Percentiles rank a stretch among this genome's conserved stretches.
Evolutionary conservation across 163 green algal genomes (phyloP).

Genomic region (Scenedesmus sp.): DNA sequence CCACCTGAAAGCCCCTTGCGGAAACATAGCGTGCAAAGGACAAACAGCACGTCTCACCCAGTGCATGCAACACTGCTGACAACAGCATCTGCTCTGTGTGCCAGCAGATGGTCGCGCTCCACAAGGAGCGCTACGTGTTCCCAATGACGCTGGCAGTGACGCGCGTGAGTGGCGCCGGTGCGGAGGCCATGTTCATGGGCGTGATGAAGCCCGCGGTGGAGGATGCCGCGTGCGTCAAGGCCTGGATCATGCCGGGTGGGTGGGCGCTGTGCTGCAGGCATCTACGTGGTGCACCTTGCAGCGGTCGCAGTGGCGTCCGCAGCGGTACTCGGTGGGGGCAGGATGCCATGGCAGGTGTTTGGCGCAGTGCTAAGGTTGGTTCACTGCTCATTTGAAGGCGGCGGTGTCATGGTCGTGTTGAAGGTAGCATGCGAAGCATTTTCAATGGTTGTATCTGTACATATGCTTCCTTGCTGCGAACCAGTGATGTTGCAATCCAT

Average conservation of each 20-base stretch:
- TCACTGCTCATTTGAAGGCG: slow-evolving; percentile 18
- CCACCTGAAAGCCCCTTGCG: too few species aligned
- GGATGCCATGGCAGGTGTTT: too few species aligned
- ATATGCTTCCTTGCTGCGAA: not conserved
- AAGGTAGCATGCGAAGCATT: not conserved
- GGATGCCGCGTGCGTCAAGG: slow-evolving; percentile 48
- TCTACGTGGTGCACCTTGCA: too few species aligned
- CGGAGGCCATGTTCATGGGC: slow-evolving; percentile 65
- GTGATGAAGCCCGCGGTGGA: slow-evolving; percentile 51
- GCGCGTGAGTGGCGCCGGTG: slow-evolving; percentile 53
- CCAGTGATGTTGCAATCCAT: not conserved
- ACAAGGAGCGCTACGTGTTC: slow-evolving; percentile 67
- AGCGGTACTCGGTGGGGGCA: too few species aligned
- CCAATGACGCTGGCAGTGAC: slow-evolving; percentile 60
- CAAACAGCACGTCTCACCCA: too few species aligned
- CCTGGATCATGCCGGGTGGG: slow-evolving; percentile 60
- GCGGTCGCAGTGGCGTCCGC: too few species aligned
- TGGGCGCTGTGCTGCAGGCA: not conserved
- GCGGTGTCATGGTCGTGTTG: too few species aligned
- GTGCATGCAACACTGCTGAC: too few species aligned
- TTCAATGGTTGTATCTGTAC: not conserved
- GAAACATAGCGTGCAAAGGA: too few species aligned
- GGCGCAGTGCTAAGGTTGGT: not conserved
- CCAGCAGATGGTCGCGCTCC: slow-evolving; percentile 67
- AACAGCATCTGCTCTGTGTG: too few species aligned